Conservation (phyloP, 495 filamentous ascomycete genomes). For the Aspergillus asperescens region DNA sequence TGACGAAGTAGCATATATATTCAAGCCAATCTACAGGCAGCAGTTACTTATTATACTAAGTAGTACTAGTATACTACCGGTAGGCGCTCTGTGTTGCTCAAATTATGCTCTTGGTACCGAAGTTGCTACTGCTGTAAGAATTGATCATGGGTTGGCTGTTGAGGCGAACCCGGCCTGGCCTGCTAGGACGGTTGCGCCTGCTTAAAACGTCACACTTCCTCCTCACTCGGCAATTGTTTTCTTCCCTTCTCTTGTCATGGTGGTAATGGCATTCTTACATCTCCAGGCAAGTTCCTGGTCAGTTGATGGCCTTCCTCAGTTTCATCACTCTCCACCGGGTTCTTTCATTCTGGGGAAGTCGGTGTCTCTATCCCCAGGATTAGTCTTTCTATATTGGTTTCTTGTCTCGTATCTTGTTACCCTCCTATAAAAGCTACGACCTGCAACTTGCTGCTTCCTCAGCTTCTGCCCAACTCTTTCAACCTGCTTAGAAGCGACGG, state of each 20-base stretch:
- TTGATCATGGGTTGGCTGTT: too few relatives aligned
- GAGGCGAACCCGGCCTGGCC: too few relatives aligned
- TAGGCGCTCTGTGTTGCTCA: too few relatives aligned
- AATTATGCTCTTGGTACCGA: too few relatives aligned
- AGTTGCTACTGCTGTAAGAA: too few relatives aligned
- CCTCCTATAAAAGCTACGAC: slow-evolving; percentile 18
- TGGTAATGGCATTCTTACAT: not conserved
- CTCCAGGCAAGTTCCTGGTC: slow-evolving; percentile 7
- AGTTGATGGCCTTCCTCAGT: slow-evolving; percentile 5
- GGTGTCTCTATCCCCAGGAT: slow-evolving; percentile 1
- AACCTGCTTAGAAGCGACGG: not conserved
- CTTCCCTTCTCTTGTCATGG: slow-evolving; percentile 3
- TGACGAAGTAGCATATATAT: too few relatives aligned
- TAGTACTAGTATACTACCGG: too few relatives aligned
- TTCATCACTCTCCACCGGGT: slow-evolving; percentile 4
- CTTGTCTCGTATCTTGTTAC: slow-evolving; percentile 12
- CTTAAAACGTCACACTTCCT: slow-evolving; percentile 9
- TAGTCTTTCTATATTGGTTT: slow-evolving; percentile 23
- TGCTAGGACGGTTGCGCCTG: slow-evolving; percentile 18
- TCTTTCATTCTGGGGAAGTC: slow-evolving; percentile 5
- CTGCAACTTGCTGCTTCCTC: slow-evolving; percentile 9
- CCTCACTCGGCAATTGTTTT: not conserved
- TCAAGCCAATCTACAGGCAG: too few relatives aligned
- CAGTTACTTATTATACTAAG: too few relatives aligned
- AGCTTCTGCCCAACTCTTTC: not conserved